Evolutionary conservation across 352 stramenopile species (phyloP).

Genomic region (Phytophthora pseudosyringae): DNA sequence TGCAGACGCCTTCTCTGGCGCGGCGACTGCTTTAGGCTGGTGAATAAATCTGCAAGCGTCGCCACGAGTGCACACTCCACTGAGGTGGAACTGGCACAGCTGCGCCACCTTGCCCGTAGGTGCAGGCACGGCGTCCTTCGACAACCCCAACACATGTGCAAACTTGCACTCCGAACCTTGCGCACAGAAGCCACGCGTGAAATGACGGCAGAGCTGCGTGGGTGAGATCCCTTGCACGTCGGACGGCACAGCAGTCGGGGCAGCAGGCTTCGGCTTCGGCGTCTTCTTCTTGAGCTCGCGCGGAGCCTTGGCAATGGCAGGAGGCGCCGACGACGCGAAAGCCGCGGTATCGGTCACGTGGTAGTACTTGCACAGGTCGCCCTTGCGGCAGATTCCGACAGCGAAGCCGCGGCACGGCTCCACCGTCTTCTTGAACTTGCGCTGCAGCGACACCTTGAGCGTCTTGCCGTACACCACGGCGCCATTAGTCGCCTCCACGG

Average conservation of each 20-base stretch:
- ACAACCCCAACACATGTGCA: conserved; percentile 53
- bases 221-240: conserved; percentile 44
- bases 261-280: conserved; percentile 1
- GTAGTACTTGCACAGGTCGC: conserved; percentile 74
- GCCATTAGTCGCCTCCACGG: conserved; percentile 50
- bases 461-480: conserved; percentile 62
- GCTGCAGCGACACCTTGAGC: conserved; percentile 55
- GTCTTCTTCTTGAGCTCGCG: conserved; percentile 16
- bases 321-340: conserved; percentile 7
- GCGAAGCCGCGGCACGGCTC: conserved; percentile 60
- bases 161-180: conserved; percentile 43
- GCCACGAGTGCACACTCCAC: conserved; percentile 57
- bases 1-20: conserved; percentile 1
- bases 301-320: neutral
- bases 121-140: conserved; percentile 6
- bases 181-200: conserved; percentile 53
- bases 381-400: conserved; percentile 64
- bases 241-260: conserved; percentile 5
- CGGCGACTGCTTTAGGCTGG: conserved; percentile 9
- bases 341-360: conserved; percentile 31
- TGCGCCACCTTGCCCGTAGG: conserved; percentile 35
- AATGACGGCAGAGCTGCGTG: conserved; percentile 58
- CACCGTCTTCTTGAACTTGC: conserved; percentile 45
- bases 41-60: conserved; percentile 62
- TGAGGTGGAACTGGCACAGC: conserved; percentile 57